Base-by-base conservation (phyloP, 192 early-diverging fungal species). In the Gaertneriomyces sp. region DNA sequence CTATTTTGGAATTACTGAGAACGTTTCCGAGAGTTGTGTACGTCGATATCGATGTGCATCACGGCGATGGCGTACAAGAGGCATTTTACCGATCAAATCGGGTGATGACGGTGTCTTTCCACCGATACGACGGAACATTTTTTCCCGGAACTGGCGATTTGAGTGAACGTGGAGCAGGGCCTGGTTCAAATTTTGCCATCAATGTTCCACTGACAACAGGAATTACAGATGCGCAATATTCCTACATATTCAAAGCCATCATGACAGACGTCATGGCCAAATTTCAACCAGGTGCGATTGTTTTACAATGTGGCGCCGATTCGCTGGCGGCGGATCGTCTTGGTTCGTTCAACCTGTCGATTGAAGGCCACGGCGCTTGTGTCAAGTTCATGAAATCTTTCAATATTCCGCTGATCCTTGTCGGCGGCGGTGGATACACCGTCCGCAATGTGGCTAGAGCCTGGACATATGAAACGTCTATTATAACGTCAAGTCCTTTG, bases 41-140 rank as follows among this genome's bases (percentile, higher is more conserved):
- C 71, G 92, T 96, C 59, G 96, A 99, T 72, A 96, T 97, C 70
- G 96, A 99, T 72, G 91, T 97, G 6, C 96, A 99, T 75, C 96
- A 99, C 67, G 96, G 96, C 41, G 96, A 99, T 71, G 96, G 96
- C 17, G 93, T 93, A 7, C 91, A 98, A 63, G 93, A 97, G 71
- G 93, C 93, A 0, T 96, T 96, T 70, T 94, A 91, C 61, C 87
- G 85, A 3, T 94, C 93, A 43, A 88, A 95, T 68, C 86, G 95
- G 54, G 96, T 98, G 53, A 92, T 96, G 90, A 95, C 94, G 0
- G 89, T 90, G 10, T 94, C 92, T 4, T 98, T 98, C 71, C 96
- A 98, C 74, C 89, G 91, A 50, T 98, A 95, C 71, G 86, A 90
- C 76, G 93, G 93, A 42, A 84, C 86, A 41, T 99, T 98, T 70